A percentile compares a stretch with the other conserved stretches of the same genome.
Conservation (phyloP, 306 rosid species). For the Lathyrus aphaca region DNA sequence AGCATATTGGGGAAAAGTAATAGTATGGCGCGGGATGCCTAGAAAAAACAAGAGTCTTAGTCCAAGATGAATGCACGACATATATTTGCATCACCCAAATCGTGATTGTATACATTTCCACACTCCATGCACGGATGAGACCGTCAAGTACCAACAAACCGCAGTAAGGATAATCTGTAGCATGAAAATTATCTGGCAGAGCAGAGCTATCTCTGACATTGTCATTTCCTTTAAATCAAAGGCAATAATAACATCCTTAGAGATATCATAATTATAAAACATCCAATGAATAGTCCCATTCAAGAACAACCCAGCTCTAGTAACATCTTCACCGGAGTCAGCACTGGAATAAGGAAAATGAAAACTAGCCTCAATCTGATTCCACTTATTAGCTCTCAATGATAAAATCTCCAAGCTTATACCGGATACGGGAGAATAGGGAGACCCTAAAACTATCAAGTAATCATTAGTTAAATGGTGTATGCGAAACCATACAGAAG, state of each 20-base stretch:
- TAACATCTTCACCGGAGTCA: no score
- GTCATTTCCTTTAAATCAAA: background rate
- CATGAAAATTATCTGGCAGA: background rate
- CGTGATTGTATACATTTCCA: no score
- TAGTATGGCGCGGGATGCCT: background rate
- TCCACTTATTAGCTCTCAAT: slow-evolving; percentile 1
- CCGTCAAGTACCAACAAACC: no score
- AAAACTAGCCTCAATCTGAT: background rate
- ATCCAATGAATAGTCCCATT: background rate
- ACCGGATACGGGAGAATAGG: no score
- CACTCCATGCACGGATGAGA: background rate
- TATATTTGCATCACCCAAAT: background rate
- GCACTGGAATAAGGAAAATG: background rate
- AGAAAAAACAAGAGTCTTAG: background rate
- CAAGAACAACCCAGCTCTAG: background rate
- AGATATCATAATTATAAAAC: background rate
- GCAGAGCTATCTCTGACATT: background rate
- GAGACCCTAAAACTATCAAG: background rate
- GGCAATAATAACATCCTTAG: background rate
- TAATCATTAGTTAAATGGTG: background rate
- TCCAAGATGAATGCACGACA: background rate
- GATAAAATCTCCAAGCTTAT: slow-evolving; percentile 2
- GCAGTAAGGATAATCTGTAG: no score
- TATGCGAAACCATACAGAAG: background rate
- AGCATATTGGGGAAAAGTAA: background rate